Evolutionary conservation across 371 early-diverging fungal genomes (phyloP).

Genomic region (Conidiobolus incongruus): DNA sequence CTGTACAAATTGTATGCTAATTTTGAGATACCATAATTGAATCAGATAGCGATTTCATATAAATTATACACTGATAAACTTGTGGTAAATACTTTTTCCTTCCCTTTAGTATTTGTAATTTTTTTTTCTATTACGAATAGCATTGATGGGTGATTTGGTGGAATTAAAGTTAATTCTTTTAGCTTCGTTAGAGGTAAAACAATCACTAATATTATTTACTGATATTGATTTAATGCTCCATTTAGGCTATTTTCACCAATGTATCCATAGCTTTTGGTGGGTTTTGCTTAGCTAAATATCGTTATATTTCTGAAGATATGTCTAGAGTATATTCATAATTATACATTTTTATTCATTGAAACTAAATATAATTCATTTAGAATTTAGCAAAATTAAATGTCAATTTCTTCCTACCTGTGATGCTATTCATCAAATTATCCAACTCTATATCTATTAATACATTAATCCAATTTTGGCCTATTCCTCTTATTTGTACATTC

Average conservation of each 20-base stretch:
- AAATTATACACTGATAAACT: too few relatives aligned
- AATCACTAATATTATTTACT: too few relatives aligned
- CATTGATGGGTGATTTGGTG: too few relatives aligned
- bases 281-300: not conserved
- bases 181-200: conserved; percentile 1
- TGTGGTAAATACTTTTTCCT: too few relatives aligned
- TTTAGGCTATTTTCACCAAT: conserved; percentile 4
- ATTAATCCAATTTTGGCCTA: conserved; percentile 42
- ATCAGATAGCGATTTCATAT: too few relatives aligned
- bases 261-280: not conserved
- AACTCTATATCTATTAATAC: conserved; percentile 28
- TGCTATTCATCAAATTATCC: conserved; percentile 43
- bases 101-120: too few relatives aligned
- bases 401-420: conserved; percentile 47
- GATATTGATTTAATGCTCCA: too few relatives aligned
- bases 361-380: conserved; percentile 18
- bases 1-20: too few relatives aligned
- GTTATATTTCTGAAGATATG: not conserved
- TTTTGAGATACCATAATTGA: too few relatives aligned
- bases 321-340: not conserved
- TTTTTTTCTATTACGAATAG: too few relatives aligned
- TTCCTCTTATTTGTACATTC: conserved; percentile 28
- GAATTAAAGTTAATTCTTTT: not conserved
- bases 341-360: too few relatives aligned
- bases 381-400: conserved; percentile 43